These are phyloP conservation scores for Saccharomycopsis fibuligera DNA, from an alignment of 805 yeast species.

Conservation along the genomic window DNA sequence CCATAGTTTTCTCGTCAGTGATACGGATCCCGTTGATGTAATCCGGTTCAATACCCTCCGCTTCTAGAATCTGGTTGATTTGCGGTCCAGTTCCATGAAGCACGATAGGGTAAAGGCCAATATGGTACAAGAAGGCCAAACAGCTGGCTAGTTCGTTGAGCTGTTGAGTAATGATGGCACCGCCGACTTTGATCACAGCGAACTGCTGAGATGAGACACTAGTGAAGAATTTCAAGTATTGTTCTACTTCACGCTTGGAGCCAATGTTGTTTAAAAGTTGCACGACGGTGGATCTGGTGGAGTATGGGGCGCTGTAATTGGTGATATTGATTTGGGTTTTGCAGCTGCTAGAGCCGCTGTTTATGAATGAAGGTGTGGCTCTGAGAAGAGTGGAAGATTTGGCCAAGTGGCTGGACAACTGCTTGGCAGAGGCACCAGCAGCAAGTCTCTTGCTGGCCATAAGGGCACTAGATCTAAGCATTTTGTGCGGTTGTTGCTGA, in stretches of 20 bases:
- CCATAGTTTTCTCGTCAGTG: slow-evolving; percentile 91
- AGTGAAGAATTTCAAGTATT: slow-evolving; percentile 91
- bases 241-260: slow-evolving; percentile 96
- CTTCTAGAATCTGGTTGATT: slow-evolving; percentile 87
- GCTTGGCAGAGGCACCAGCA: not conserved
- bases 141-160: slow-evolving; percentile 91
- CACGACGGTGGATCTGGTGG: slow-evolving; percentile 91
- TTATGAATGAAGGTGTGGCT: not conserved
- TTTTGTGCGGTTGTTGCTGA: no score
- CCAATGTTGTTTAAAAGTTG: slow-evolving; percentile 94
- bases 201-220: slow-evolving; percentile 95
- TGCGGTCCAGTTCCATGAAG: slow-evolving; percentile 99
- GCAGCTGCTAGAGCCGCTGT: not conserved
- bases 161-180: slow-evolving; percentile 96
- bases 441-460: not conserved
- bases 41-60: slow-evolving; percentile 91
- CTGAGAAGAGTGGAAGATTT: not conserved
- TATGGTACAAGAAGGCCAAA: slow-evolving; percentile 92
- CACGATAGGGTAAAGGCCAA: slow-evolving; percentile 94
- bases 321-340: not conserved
- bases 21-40: slow-evolving; percentile 95
- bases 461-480: not conserved
- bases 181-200: slow-evolving; percentile 98
- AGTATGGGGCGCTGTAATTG: slow-evolving; percentile 27
- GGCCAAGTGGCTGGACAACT: not conserved